phyloP scores from a whole-genome alignment of 2,329 filamentous ascomycete genomes.

The Clonostachys chloroleuca region DNA sequence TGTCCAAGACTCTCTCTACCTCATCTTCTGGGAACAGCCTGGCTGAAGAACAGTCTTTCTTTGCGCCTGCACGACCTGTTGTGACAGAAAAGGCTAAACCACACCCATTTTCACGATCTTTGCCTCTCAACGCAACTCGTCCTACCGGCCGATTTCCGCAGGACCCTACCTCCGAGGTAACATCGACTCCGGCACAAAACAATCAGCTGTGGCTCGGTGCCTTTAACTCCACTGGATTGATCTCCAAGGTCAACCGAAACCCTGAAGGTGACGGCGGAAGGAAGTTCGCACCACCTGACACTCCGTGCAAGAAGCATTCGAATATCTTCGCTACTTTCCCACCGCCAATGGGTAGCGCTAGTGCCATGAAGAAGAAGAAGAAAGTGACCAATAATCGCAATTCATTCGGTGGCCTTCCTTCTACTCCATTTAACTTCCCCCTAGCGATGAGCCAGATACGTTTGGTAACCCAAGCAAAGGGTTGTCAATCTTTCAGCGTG shows the following conservation, averaged over 20 bases:
- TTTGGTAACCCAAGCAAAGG: constrained; percentile 56
- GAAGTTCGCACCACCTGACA: constrained; percentile 79
- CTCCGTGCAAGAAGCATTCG: constrained; percentile 81
- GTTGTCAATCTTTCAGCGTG: constrained; percentile 63
- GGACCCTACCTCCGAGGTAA: constrained; percentile 20
- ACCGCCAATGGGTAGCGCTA: constrained; percentile 49
- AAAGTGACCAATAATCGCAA: constrained; percentile 53
- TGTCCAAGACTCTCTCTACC: constrained; percentile 78
- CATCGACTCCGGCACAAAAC: constrained; percentile 39
- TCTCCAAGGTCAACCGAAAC: constrained; percentile 90
- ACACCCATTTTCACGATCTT: constrained; percentile 29
- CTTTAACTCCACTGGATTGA: constrained; percentile 90
- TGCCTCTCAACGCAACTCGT: constrained; percentile 30
- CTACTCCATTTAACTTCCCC: constrained; percentile 71
- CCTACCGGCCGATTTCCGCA: constrained; percentile 19
- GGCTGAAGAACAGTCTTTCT: constrained; percentile 56
- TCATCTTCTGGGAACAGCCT: constrained; percentile 81
- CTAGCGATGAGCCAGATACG: constrained; percentile 36
- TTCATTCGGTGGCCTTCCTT: constrained; percentile 65
- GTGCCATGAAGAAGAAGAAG: constrained; percentile 44
- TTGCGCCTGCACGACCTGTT: constrained; percentile 14
- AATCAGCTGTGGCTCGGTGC: constrained; percentile 71
- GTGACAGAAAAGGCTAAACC: constrained; percentile 14
- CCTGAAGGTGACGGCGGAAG: constrained; percentile 59
- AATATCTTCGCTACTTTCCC: constrained; percentile 66